These are phyloP conservation scores for Porpolomopsis calyptriformis DNA, from an alignment of 768 basidiomycete species.

Conservation along the genomic window DNA sequence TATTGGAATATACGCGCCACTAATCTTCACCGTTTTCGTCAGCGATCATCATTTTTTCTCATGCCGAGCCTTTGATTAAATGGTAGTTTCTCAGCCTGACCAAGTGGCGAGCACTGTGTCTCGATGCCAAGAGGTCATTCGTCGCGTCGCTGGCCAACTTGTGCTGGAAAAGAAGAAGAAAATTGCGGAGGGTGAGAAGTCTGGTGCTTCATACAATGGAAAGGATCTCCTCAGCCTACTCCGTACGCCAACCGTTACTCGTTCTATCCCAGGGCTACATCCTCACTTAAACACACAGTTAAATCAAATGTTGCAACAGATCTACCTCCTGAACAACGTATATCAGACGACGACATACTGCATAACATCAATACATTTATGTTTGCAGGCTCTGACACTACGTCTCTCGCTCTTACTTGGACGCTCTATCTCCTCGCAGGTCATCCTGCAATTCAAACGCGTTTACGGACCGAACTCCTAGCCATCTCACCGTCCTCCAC, in stretches of 20 bases:
- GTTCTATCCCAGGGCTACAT: slow-evolving; percentile 2
- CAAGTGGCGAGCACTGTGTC: slow-evolving; percentile 36
- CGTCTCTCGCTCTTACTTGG: slow-evolving; percentile 78
- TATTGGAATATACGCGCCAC: slow-evolving; percentile 49
- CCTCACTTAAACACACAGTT: slow-evolving; percentile 34
- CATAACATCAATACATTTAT: slow-evolving; percentile 83
- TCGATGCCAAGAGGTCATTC: slow-evolving; percentile 52
- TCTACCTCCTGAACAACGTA: slow-evolving; percentile 53
- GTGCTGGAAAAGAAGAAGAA: slow-evolving; percentile 72
- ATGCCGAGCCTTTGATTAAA: neutral
- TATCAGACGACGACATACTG: slow-evolving; percentile 82
- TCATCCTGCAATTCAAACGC: slow-evolving; percentile 54
- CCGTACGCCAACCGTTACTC: slow-evolving; percentile 34
- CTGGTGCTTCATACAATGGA: slow-evolving; percentile 41
- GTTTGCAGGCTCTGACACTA: slow-evolving; percentile 86
- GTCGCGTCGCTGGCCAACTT: slow-evolving; percentile 60
- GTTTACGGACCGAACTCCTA: slow-evolving; percentile 59
- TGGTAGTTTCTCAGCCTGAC: slow-evolving; percentile 38
- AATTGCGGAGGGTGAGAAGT: slow-evolving; percentile 48
- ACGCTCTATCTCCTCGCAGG: slow-evolving; percentile 64
- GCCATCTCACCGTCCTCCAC: slow-evolving; percentile 30
- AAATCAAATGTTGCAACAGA: slow-evolving; percentile 73
- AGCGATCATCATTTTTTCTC: slow-evolving; percentile 14
- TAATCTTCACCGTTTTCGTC: slow-evolving; percentile 44
- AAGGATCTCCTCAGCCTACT: slow-evolving; percentile 73